Percentiles rank a stretch among this genome's conserved stretches.
phyloP scores from a whole-genome alignment of 345 rosid genomes.

The Combretum micranthum region DNA sequence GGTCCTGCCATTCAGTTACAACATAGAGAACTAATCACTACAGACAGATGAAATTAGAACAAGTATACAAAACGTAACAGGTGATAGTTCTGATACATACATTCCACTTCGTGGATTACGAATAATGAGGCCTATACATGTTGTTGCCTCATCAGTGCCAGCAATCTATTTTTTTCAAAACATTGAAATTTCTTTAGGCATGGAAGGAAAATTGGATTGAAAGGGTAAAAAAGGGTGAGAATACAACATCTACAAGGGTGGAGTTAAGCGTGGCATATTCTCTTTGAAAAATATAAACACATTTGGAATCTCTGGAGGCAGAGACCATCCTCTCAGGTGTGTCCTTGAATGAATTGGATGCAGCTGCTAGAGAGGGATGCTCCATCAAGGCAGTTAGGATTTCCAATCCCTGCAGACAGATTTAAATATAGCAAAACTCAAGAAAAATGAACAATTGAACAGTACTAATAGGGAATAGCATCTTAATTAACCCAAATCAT shows the following conservation, averaged over 20 bases:
- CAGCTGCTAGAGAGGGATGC: constrained; percentile 44
- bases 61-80: background rate
- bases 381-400: constrained; percentile 40
- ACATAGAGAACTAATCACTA: background rate
- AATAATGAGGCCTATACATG: constrained; percentile 73
- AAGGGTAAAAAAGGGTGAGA: constrained; percentile 1
- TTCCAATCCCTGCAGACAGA: constrained; percentile 36
- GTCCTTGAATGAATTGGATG: constrained; percentile 43
- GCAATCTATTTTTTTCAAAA: constrained; percentile 27
- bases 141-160: constrained; percentile 90
- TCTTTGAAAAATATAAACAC: constrained; percentile 69
- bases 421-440: no score
- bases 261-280: constrained; percentile 77
- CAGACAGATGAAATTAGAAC: background rate
- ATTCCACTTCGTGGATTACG: constrained; percentile 60
- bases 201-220: background rate
- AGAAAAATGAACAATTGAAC: no score
- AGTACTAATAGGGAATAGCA: no score
- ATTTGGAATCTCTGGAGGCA: constrained; percentile 21
- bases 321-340: constrained; percentile 38
- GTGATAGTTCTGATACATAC: constrained; percentile 29
- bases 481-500: no score
- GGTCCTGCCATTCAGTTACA: constrained; percentile 42
- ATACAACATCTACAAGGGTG: constrained; percentile 52
- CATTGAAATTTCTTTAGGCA: constrained; percentile 2